A percentile compares a stretch with the other conserved stretches of the same genome.
Evolutionary conservation across 352 stramenopile genomes (phyloP).

Genomic region (Phytophthora agathidicida): DNA sequence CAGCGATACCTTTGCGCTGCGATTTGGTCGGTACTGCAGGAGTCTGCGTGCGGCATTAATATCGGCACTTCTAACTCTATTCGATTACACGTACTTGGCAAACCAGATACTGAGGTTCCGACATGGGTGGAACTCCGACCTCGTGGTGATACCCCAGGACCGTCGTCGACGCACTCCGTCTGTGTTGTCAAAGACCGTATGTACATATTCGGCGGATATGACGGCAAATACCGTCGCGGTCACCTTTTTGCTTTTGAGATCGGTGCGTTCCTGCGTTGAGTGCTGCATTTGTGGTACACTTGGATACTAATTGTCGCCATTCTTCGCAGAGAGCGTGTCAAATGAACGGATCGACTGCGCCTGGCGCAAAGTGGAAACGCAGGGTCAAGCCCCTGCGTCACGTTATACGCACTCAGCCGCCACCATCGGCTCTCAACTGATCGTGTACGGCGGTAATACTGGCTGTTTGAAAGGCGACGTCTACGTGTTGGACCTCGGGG

Average conservation of each 20-base stretch:
- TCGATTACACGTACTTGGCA: background rate
- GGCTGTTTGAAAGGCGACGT: constrained; percentile 65
- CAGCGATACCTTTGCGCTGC: constrained; percentile 58
- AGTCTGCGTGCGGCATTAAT: background rate
- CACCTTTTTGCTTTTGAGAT: constrained; percentile 55
- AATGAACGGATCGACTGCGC: constrained; percentile 40
- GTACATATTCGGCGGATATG: constrained; percentile 71
- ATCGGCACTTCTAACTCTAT: constrained; percentile 3
- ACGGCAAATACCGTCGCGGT: constrained; percentile 59
- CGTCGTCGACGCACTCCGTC: constrained; percentile 58
- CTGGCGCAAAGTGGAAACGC: constrained; percentile 48
- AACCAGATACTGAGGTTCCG: constrained; percentile 38
- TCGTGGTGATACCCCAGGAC: constrained; percentile 48
- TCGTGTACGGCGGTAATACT: constrained; percentile 65
- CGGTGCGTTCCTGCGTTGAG: constrained; percentile 19
- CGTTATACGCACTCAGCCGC: constrained; percentile 61
- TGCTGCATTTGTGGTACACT: background rate
- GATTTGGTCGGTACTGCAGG: constrained; percentile 43
- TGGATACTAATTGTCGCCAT: constrained; percentile 1
- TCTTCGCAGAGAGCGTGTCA: constrained; percentile 32
- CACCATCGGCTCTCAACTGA: constrained; percentile 52
- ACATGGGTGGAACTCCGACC: constrained; percentile 58
- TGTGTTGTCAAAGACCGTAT: constrained; percentile 55
- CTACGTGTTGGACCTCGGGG: constrained; percentile 55
- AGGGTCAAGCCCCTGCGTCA: constrained; percentile 42